phyloP scores from a whole-genome alignment of 345 rosid species.

The Tarenaya hassleriana region DNA sequence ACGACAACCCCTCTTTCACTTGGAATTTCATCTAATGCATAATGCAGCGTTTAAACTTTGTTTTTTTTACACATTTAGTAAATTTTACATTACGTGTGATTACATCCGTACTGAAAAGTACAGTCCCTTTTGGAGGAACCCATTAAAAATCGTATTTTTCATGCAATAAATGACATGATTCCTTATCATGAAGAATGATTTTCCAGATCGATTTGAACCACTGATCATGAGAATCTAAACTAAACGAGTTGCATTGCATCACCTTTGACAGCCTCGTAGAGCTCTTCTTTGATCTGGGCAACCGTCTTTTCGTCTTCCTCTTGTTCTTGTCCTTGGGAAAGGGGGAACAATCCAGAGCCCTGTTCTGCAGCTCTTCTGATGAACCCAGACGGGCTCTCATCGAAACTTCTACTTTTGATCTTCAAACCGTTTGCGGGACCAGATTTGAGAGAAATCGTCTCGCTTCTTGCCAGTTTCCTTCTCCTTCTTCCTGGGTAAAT shows the following conservation, averaged over 20 bases:
- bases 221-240: background rate
- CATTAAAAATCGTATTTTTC: too few species aligned
- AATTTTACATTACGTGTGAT: too few species aligned
- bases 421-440: slow-evolving; percentile 13
- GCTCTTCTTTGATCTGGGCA: slow-evolving; percentile 42
- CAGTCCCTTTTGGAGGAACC: too few species aligned
- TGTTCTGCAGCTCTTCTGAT: slow-evolving; percentile 34
- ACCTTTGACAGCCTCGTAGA: slow-evolving; percentile 46
- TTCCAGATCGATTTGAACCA: background rate
- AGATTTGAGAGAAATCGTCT: slow-evolving; percentile 5
- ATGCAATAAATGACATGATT: too few species aligned
- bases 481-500: slow-evolving; percentile 14
- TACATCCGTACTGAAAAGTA: too few species aligned
- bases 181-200: background rate
- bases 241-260: slow-evolving; percentile 1
- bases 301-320: slow-evolving; percentile 16
- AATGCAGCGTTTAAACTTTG: too few species aligned
- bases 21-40: too few species aligned
- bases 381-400: slow-evolving; percentile 20
- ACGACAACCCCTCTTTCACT: slow-evolving; percentile 5
- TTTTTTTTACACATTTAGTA: too few species aligned
- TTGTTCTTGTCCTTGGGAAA: slow-evolving; percentile 4
- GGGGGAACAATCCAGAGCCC: slow-evolving; percentile 29
- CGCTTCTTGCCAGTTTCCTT: background rate
- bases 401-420: slow-evolving; percentile 20